phyloP scores from a whole-genome alignment of 805 yeast genomes.

The Kazachstania taianensis region DNA sequence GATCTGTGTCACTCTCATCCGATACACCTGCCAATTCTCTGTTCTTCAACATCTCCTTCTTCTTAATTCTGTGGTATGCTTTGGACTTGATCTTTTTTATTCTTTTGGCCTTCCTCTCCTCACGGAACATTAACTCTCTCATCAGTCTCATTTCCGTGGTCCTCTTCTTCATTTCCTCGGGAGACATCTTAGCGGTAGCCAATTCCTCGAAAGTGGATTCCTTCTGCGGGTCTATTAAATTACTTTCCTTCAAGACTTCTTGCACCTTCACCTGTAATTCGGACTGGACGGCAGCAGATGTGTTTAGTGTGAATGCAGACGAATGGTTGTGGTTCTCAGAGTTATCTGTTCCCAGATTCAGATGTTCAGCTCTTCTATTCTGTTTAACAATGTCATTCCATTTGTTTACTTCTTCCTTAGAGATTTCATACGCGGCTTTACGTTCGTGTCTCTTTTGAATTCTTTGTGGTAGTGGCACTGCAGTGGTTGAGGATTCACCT shows the following conservation, averaged over 20 bases:
- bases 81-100: slow-evolving; percentile 92
- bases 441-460: slow-evolving; percentile 81
- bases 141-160: slow-evolving; percentile 76
- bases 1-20: slow-evolving; percentile 44
- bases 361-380: slow-evolving; percentile 75
- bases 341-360: slow-evolving; percentile 29
- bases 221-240: slow-evolving; percentile 58
- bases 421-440: slow-evolving; percentile 79
- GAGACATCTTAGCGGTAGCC: slow-evolving; percentile 68
- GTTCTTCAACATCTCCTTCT: slow-evolving; percentile 69
- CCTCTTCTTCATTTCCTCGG: slow-evolving; percentile 67
- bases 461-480: slow-evolving; percentile 77
- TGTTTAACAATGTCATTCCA: slow-evolving; percentile 80
- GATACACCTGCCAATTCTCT: slow-evolving; percentile 45
- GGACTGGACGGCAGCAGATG: slow-evolving; percentile 36
- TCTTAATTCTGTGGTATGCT: slow-evolving; percentile 73
- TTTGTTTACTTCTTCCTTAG: slow-evolving; percentile 74
- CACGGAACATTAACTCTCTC: slow-evolving; percentile 95
- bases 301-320: slow-evolving; percentile 42
- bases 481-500: slow-evolving; percentile 39
- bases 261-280: slow-evolving; percentile 62
- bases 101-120: slow-evolving; percentile 82
- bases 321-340: slow-evolving; percentile 34
- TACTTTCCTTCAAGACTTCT: slow-evolving; percentile 50
- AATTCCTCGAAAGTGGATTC: slow-evolving; percentile 83